phyloP scores from a whole-genome alignment of 2,329 filamentous ascomycete genomes.

The Pseudogymnoascus sp. region DNA sequence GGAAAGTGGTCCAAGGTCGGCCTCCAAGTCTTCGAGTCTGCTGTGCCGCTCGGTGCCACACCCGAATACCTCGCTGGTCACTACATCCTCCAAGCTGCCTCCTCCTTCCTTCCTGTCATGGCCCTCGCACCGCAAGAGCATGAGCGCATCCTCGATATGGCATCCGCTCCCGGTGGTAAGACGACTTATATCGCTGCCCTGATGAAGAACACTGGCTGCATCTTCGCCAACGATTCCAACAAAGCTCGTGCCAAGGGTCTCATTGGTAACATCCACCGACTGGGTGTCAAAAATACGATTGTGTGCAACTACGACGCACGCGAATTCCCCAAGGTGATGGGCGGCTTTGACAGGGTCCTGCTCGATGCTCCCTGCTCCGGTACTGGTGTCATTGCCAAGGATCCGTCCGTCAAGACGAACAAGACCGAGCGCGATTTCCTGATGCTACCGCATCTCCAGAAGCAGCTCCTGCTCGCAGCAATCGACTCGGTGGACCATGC shows the following conservation, averaged over 20 bases:
- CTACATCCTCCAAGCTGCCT: constrained; percentile 95
- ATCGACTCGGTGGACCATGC: constrained; percentile 92
- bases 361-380: constrained; percentile 94
- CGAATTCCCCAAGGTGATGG: constrained; percentile 89
- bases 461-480: constrained; percentile 84
- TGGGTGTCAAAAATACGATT: constrained; percentile 87
- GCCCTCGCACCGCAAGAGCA: constrained; percentile 88
- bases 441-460: constrained; percentile 85
- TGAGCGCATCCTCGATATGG: constrained; percentile 88
- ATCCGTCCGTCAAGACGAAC: constrained; percentile 95
- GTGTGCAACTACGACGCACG: constrained; percentile 94
- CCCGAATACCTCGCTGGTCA: constrained; percentile 96
- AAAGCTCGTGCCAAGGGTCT: constrained; percentile 91
- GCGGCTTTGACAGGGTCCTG: constrained; percentile 89
- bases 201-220: constrained; percentile 94
- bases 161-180: constrained; percentile 90
- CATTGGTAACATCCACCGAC: constrained; percentile 93
- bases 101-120: constrained; percentile 96
- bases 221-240: constrained; percentile 95
- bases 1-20: constrained; percentile 99
- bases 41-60: constrained; percentile 74
- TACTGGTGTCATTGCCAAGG: constrained; percentile 95
- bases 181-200: constrained; percentile 93
- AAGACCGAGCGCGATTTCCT: constrained; percentile 95
- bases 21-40: constrained; percentile 89